Evolutionary conservation across 1,284 basidiomycete genomes (phyloP), one percentile per base, ranked within the genome.

Genomic region (Ceratobasidium sp.): DNA sequence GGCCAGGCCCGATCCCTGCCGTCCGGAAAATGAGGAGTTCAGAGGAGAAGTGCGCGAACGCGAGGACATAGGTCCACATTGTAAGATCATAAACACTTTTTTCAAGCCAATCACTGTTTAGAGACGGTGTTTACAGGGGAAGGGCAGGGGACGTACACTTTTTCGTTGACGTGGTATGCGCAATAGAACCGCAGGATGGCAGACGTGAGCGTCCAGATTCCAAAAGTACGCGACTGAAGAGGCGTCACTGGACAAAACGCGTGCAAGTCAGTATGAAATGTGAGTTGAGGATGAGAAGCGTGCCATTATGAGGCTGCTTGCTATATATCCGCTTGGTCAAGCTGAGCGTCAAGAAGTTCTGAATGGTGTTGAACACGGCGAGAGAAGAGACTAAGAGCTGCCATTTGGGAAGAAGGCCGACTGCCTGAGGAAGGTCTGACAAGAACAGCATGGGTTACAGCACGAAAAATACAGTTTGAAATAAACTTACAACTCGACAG

Each of bases 1-100:
- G 87, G 0, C 89, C 90, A 0, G 84, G 78, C 69, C 85, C 86
- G 54, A 93, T 75, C 73, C 87, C 91, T 66, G 92, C 89, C 3
- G 94, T 92, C 73, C 89, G 87, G 83, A 91, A 98, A 76, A 97
- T 87, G 78, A 96, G 81, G 72, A 94, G 81, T 82, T 99, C 97
- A 30, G 93, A 91, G 41, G 86, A 85, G 80, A 98, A 98, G 84
- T 99, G 97, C 13, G 85, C 87, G 76, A 96, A 92, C 0, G 95
- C 96, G 77, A 98, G 89, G 74, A 94, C 87, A 82, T 96, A 98
- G 43, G 93, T 92, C 79, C 92, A 86, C 75, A 97, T 83, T 18
- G 94, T 88, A 81, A 98, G 89, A 80, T 97, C 90, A 82, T 98
- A 99, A 28, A 95, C 82, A n/a, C 95, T 97, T 77, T 8, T 47